Base-by-base conservation (phyloP, 352 stramenopile genomes). In the Pythium rhizo-oryzae region DNA sequence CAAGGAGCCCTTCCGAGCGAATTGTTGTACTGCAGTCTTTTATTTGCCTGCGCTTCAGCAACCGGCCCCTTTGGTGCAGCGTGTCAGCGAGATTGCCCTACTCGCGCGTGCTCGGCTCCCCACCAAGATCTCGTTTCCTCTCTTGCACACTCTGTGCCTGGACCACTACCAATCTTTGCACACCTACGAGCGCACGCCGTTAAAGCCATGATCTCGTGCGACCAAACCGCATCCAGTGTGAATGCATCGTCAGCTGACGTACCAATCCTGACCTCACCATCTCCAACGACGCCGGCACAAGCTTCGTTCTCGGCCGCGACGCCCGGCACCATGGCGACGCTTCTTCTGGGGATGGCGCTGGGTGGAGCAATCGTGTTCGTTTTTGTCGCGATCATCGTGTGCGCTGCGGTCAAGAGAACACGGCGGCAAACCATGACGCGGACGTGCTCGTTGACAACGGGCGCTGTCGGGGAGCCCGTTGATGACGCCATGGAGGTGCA, bases 401-500 rank as follows among this genome's bases (percentile, higher is more conserved):
- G 54, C 21, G 35, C 54, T 8, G 23, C 54, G 6, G 54, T 60
- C n/a, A 60, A 50, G 23, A 4, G 37, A 5, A 55, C 30, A n/a
- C 37, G 35, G 12, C 37, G 30, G 8, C 8, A 59, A 5, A 59
- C 52, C n/a, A 59, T 30, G 4, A 1, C 18, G 11, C 16, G 19
- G 5, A 37, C 49, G 21, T 9, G 13, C 35, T 28, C 49, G 15
- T 19, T 28, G 8, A 13, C 52, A 8, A 3, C 25, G 16, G 52
- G 7, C 4, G 46, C 8, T 13, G 15, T 52, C 4, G 18, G 19
- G 2, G 46, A 52, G 23, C 15, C 1, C 21, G 4, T 8, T 11
- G 53, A 59, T 21, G 53, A 59, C 35, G 53, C 53, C 33, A 59
- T 59, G 53, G 53, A 59, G n/a, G 53, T 35, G 4, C 53, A 59